Evolutionary conservation across 257 asterid species (phyloP), one percentile per base, ranked within the genome.

Genomic region (Solanum dulcamara): DNA sequence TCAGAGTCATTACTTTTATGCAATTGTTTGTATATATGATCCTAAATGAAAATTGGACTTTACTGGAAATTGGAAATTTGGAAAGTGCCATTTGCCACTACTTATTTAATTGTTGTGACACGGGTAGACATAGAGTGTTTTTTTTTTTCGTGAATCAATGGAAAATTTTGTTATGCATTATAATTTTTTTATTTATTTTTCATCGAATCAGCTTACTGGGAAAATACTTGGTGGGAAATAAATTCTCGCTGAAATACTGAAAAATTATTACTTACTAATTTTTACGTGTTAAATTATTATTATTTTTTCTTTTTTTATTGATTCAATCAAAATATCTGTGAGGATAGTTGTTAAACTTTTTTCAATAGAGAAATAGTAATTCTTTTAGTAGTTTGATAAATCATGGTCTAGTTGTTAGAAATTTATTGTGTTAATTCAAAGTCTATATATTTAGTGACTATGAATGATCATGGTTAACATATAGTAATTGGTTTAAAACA

Each of bases 331-430:
- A 57, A 10, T 57, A 57, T 22, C 1, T 10, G 2, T 22, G 30
- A 57, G 15, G 4, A 57, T 57, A 57, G 14, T 0, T 10, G 1
- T 1, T 9, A 1, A 22, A 57, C 7, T 2, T 57, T 57, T 57
- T 5, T 0, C 1, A 57, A n/a, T 57, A 1, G 7, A 57, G 9
- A 57, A 57, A 10, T 57, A 57, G 66, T 57, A 26, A 57, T 57
- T 55, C 11, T 55, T 4, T n/a, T 24, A 60, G 33, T 24, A 24
- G 17, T 57, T 20, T 26, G 37, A 32, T 13, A 62, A 80, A 77
- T 74, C 60, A 66, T 48, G 50, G 71, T 84, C 62, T 53, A 88
- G 68, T 83, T 75, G 88, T 81, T 33, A 18, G 59, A 44, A 42
- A 22, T 30, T 4, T 66, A 22, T 40, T 10, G 46, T 59, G 17